phyloP scores from a whole-genome alignment of 2,329 filamentous ascomycete genomes.

The Calonectria hongkongensis region DNA sequence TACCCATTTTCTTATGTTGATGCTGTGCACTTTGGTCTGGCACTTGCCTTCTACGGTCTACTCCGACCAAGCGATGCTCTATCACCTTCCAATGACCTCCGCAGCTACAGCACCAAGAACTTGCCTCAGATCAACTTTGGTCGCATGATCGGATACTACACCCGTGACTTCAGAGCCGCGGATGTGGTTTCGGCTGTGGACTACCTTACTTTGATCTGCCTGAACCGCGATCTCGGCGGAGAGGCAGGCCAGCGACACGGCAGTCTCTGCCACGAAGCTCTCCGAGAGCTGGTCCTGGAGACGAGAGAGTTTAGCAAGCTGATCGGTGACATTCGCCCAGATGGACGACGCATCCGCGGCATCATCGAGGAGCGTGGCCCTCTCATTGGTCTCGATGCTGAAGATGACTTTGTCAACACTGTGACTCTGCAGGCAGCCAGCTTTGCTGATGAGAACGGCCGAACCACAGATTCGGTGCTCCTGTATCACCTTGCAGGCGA shows the following conservation, averaged over 20 bases:
- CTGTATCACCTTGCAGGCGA: conserved; percentile 96
- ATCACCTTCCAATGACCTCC: conserved; percentile 81
- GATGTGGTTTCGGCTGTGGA: conserved; percentile 93
- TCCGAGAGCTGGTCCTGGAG: conserved; percentile 96
- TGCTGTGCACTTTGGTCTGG: conserved; percentile 95
- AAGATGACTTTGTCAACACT: conserved; percentile 90
- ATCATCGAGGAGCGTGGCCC: conserved; percentile 89
- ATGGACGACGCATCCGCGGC: conserved; percentile 90
- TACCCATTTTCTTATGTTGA: conserved; percentile 95
- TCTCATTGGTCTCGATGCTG: conserved; percentile 86
- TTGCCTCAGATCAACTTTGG: conserved; percentile 94
- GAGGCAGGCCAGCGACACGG: conserved; percentile 85
- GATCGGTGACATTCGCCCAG: conserved; percentile 90
- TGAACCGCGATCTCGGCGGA: conserved; percentile 88
- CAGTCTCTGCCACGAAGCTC: conserved; percentile 90
- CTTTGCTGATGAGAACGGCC: conserved; percentile 94
- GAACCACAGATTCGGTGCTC: conserved; percentile 94
- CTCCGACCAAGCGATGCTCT: conserved; percentile 90
- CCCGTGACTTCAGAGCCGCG: conserved; percentile 93
- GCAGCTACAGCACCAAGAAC: conserved; percentile 79
- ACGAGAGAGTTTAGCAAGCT: conserved; percentile 96
- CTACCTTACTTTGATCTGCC: conserved; percentile 92
- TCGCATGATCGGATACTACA: conserved; percentile 95
- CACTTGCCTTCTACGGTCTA: conserved; percentile 90
- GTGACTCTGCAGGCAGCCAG: conserved; percentile 95